A percentile compares a stretch with the other conserved stretches of the same genome.
Evolutionary conservation across 2,329 filamentous ascomycete species (phyloP).

Genomic region (Tolypocladium album): DNA sequence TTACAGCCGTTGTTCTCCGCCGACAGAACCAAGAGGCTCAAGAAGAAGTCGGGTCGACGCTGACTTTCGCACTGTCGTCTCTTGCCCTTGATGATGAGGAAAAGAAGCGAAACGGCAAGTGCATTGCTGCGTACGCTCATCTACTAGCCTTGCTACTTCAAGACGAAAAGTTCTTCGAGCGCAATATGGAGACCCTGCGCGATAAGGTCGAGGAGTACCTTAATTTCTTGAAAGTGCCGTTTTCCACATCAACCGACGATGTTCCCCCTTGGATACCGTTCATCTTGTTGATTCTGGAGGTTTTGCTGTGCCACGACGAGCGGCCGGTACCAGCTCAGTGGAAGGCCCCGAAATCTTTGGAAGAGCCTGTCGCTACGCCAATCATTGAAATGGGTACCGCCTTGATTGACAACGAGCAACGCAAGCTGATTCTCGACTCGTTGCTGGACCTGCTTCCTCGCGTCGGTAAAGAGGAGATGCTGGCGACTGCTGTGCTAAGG

Average conservation of each 20-base stretch:
- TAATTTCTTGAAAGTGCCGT: conserved; percentile 62
- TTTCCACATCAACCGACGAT: conserved; percentile 59
- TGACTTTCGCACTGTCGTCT: conserved; percentile 74
- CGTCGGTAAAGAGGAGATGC: conserved; percentile 74
- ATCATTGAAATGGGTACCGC: conserved; percentile 53
- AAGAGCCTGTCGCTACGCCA: conserved; percentile 38
- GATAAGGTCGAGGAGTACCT: conserved; percentile 68
- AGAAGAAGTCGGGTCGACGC: conserved; percentile 68
- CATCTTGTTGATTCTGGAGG: conserved; percentile 81
- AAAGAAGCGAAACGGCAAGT: conserved; percentile 50
- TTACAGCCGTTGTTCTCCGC: conserved; percentile 59
- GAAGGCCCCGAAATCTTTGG: conserved; percentile 44
- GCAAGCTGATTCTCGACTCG: conserved; percentile 59
- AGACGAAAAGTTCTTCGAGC: conserved; percentile 68
- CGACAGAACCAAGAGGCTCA: conserved; percentile 43
- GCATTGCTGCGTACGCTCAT: conserved; percentile 82
- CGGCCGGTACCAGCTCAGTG: conserved; percentile 67
- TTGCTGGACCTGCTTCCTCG: conserved; percentile 78
- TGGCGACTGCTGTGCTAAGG: conserved; percentile 74
- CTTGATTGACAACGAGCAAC: conserved; percentile 45
- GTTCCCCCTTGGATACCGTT: conserved; percentile 89
- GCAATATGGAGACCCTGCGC: conserved; percentile 63
- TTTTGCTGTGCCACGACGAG: conserved; percentile 79
- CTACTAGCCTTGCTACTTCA: conserved; percentile 81
- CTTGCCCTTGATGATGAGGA: conserved; percentile 50